phyloP scores from a whole-genome alignment of 164 flowering plant genomes.

The Magnolia sinica region DNA sequence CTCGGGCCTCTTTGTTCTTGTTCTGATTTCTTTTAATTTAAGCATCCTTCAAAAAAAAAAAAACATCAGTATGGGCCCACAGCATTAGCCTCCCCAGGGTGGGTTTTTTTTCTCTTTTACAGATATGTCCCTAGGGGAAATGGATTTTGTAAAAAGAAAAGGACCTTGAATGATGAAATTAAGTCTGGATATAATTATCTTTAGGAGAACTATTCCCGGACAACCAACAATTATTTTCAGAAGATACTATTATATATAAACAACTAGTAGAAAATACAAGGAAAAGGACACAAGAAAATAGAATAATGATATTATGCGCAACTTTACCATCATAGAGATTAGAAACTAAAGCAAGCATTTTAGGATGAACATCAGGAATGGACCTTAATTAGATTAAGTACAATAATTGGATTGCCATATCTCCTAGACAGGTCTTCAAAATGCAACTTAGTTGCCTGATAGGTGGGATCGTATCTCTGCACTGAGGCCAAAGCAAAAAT shows the following conservation, averaged over 20 bases:
- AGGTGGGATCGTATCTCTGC: constrained; percentile 96
- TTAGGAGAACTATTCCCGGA: not conserved
- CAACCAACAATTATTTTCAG: not conserved
- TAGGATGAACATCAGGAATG: constrained; percentile 1
- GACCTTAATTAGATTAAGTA: constrained; percentile 93
- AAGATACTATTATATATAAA: not conserved
- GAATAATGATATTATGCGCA: not conserved
- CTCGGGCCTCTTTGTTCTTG: too few species aligned
- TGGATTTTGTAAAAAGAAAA: not conserved
- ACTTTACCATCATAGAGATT: too few species aligned
- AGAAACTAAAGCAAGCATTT: not conserved
- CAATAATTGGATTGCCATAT: constrained; percentile 98
- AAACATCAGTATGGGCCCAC: too few species aligned
- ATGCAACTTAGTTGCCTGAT: constrained; percentile 87
- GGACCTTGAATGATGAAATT: not conserved
- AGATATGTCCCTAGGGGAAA: not conserved
- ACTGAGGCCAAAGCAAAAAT: constrained; percentile 40
- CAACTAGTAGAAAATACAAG: not conserved
- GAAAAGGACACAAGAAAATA: not conserved
- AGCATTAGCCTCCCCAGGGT: too few species aligned
- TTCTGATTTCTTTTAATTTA: too few species aligned
- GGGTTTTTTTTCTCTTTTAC: too few species aligned
- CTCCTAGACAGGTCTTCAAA: constrained; percentile 88
- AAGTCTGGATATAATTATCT: not conserved
- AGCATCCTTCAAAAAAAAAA: too few species aligned